Percentiles rank a stretch among this genome's conserved stretches.
Conservation (phyloP, 148 eudicot species). For the Polygonum maritimum region DNA sequence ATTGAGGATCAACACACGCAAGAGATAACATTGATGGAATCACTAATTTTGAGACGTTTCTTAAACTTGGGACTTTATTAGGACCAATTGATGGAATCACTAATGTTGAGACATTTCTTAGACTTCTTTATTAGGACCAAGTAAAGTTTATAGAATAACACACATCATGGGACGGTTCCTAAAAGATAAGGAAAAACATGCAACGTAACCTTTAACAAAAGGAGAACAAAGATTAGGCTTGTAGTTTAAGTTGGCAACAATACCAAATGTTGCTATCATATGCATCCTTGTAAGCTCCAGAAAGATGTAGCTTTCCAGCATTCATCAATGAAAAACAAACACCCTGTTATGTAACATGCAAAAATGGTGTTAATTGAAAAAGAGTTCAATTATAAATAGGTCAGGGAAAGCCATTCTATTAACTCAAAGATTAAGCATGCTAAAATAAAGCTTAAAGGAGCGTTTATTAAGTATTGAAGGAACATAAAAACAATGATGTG, state of each 20-base stretch:
- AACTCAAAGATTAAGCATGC: not conserved
- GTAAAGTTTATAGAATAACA: not conserved
- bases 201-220: not conserved
- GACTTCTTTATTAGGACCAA: not conserved
- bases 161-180: not conserved
- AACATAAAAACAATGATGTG: not conserved
- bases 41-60: no score
- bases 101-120: not conserved
- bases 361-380: not conserved
- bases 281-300: constrained; percentile 20
- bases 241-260: constrained; percentile 10
- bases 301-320: constrained; percentile 34
- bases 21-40: not conserved
- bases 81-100: not conserved
- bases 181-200: not conserved
- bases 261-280: constrained; percentile 43
- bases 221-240: not conserved
- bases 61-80: no score
- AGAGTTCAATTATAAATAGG: not conserved
- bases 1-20: not conserved
- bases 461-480: not conserved
- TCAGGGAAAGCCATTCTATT: not conserved
- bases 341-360: constrained; percentile 33
- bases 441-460: not conserved
- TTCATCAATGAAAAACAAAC: constrained; percentile 58